Evolutionary conservation across 805 yeast species (phyloP), one percentile per base, ranked within the genome.

Genomic region (Yamadazyma akitaensis): DNA sequence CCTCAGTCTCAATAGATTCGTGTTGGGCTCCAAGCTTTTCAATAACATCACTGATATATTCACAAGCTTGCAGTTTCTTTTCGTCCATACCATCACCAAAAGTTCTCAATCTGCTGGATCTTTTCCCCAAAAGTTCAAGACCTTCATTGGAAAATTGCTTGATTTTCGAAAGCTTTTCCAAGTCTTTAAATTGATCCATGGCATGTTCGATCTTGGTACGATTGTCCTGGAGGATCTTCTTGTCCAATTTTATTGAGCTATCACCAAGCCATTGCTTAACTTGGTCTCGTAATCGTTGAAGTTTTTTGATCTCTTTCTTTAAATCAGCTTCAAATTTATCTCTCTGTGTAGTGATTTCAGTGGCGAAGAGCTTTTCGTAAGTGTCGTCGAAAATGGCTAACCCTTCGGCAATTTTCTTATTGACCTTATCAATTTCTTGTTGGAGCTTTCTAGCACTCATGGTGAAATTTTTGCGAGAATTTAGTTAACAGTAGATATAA

Each of bases 121-220:
- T 51, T 40, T 63, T 67, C 31, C 61, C 76, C 50, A 84, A 81
- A 61, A 81, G 80, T 42, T 86, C 88, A 52, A 92, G 74, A 0
- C 97, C 97, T 65, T 94, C 98, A 60, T 88, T 89, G 28, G 94
- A 83, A 63, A 88, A 92, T 43, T 96, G 97, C 65, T 92, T 92
- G 33, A 95, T 89, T 69, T 92, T 92, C 80, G 88, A 85, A 53
- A 85, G 81, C 68, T 90, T 88, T 67, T 92, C 99, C 56, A 92
- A 88, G 46, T 89, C 92, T 64, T 94, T 94, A 70, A 92, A 94
- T 57, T 90, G 80, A 66, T 92, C 99, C 99, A 92, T 92, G 51
- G 94, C 94, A 59, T 90, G 86, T 58, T 92, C 97, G 47, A 84
- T 73, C 53, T 88, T 71, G 42, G 73, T 63, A 13, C 82, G 78